Base-by-base conservation (phyloP, 2,329 filamentous ascomycete genomes). In the Colletotrichum eleusines region DNA sequence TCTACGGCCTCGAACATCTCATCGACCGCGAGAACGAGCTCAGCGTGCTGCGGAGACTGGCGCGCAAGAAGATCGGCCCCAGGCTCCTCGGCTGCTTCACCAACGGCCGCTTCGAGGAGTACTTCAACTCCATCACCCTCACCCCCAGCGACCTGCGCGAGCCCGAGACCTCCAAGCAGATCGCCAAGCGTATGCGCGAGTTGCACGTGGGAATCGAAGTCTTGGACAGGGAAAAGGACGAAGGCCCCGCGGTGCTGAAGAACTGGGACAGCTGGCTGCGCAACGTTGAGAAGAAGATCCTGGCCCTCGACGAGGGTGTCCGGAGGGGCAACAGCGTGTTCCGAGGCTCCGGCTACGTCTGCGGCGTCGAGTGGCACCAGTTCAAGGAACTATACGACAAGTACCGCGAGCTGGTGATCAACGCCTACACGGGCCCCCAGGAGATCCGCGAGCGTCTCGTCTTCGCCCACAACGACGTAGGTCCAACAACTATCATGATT, bases 401-500 rank as follows among this genome's bases (percentile, higher is more conserved):
- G 76, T 98, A 98, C 80, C 89, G 94, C 20, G 83, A 84, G 26
- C 92, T 91, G 85, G 82, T 98, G n/a, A 83, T 91, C 63, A 85
- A 88, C 48, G 88, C 89, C 76, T 96, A 95, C 79, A 92, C 92
- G 48, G 90, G 90, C 1, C 78, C 84, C 5, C 82, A 88, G 42
- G 88, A 87, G 59, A 86, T 98, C 66, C 91, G 91, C 63, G 88
- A 93, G 57, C 87, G 89, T 65, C 87, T 99, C 14, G 90, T 98
- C 0, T 99, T 99, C 85, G 94, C 94, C n/a, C 96, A 99, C 80
- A 98, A 97, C 77, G 96, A 99, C 86, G 94, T 97, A 82, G 84
- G 92, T 81, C 54, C 8, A 51, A 12, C 5, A 18, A 3, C 44
- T 5, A 44, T 20, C 2, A 44, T n/a, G 42, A n/a, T 12, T 3